Percentiles rank a stretch among this genome's conserved stretches.
Conservation (phyloP, 176 grass and related monocot genomes). For the Cenchrus fungigraminus region DNA sequence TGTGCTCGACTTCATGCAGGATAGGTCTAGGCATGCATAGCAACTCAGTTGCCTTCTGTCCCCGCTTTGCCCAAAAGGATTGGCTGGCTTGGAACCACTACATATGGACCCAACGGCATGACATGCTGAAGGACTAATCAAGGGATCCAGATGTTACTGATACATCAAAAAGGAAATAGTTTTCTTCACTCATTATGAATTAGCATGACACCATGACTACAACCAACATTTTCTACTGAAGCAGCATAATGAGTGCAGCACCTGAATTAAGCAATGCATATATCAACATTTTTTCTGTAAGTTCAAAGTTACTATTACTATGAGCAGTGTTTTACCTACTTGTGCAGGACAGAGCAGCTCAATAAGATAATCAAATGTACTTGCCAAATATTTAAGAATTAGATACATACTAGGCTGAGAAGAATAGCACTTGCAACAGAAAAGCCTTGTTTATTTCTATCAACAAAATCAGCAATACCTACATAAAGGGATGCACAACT, state of each 20-base stretch:
- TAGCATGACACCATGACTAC: background rate
- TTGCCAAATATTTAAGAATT: conserved; percentile 39
- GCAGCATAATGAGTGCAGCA: background rate
- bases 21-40: conserved; percentile 19
- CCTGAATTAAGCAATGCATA: background rate
- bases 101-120: background rate
- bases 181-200: background rate
- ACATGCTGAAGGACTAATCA: background rate
- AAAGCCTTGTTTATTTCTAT: conserved; percentile 76
- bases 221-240: conserved; percentile 13
- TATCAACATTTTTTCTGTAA: background rate
- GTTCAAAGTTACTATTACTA: conserved; percentile 12
- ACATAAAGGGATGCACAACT: conserved; percentile 37
- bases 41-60: background rate
- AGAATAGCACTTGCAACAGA: conserved; percentile 81
- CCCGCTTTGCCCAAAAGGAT: background rate
- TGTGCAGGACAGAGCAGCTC: conserved; percentile 30
- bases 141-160: conserved; percentile 6
- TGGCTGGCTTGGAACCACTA: background rate
- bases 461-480: conserved; percentile 81
- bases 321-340: background rate
- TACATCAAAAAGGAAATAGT: background rate
- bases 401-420: conserved; percentile 80
- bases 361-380: conserved; percentile 25
- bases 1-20: background rate